Evolutionary conservation across 2,329 filamentous ascomycete genomes (phyloP), one percentile per base, ranked within the genome.

Genomic region (Hypoxylon sp.): DNA sequence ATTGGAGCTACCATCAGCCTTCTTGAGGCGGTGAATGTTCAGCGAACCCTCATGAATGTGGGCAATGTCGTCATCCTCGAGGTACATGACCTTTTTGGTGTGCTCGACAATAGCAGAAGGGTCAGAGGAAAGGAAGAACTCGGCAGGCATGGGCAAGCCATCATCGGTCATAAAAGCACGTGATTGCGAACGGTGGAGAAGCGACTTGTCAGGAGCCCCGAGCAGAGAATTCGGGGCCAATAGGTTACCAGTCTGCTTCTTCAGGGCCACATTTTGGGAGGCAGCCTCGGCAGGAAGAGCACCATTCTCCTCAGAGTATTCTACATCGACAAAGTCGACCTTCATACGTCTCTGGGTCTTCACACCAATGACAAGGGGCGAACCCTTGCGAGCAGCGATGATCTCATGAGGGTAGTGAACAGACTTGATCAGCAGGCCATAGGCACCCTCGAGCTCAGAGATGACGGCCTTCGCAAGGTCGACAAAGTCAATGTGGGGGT

Each of bases 11-110:
- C 95, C 95, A 80, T 98, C 95, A 75, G 94, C 92, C 90, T 98
- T 98, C 83, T 93, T 94, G 75, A 98, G 87, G 79, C 96, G 93
- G 87, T 99, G 96, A 77, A 99, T 99, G 88, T 99, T 98, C 76
- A 99, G 90, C 74, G 96, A 97, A 66, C 96, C 96, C 84, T 99
- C 96, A 85, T 98, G 96, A 77, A 99, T 98, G 86, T 99, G 96
- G 73, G 96, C 96, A 86, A 99, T 98, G 80, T 99, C 96, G 80
- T 99, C 96, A 80, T 99, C 96, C 87, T 99, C 96, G 62, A 99
- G 91, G 86, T 99, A 99, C 82, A 99, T 91, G 72, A 99, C 96
- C 89, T 98, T 99, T 90, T 99, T 99, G 80, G 96, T 99, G 88
- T 99, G 96, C 87, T 99, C 96, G 74, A 99, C 92, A 77, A 99